Evolutionary conservation across 805 yeast species (phyloP).

Genomic region (Yueomyces sp.): DNA sequence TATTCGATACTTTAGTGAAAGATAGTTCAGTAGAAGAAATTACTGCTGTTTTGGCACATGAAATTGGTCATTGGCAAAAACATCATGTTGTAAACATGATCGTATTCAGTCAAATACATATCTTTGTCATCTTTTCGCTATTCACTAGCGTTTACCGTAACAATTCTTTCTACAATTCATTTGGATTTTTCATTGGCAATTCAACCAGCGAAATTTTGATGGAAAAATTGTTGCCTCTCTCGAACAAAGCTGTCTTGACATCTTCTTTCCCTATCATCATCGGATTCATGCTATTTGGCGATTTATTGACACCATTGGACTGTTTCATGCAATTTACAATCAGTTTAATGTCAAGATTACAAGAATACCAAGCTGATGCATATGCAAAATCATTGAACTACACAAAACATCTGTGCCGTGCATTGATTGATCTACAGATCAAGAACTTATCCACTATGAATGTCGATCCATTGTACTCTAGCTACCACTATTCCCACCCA

Average conservation of each 20-base stretch:
- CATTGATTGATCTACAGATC: constrained; percentile 63
- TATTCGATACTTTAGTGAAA: constrained; percentile 81
- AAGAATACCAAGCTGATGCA: constrained; percentile 88
- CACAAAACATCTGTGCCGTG: constrained; percentile 48
- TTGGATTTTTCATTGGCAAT: constrained; percentile 45
- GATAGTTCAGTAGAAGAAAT: constrained; percentile 67
- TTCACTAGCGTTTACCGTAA: constrained; percentile 76
- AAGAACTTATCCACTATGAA: constrained; percentile 78
- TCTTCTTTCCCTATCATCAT: constrained; percentile 56
- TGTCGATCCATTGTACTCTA: constrained; percentile 81
- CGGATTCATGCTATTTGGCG: constrained; percentile 72
- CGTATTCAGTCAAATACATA: constrained; percentile 47
- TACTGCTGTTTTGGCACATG: constrained; percentile 95
- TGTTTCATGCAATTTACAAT: constrained; percentile 49
- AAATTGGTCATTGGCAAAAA: constrained; percentile 94
- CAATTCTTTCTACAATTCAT: constrained; percentile 58
- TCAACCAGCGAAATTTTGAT: background rate
- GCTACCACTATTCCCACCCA: constrained; percentile 87
- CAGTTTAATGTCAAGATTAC: constrained; percentile 66
- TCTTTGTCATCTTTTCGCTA: constrained; percentile 50
- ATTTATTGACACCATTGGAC: constrained; percentile 67
- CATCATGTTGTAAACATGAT: constrained; percentile 76
- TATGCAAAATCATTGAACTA: constrained; percentile 70
- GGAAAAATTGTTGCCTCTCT: background rate
- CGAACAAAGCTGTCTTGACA: constrained; percentile 14